These are phyloP conservation scores for Venturia asperata DNA, from an alignment of 2,329 filamentous ascomycete species.

Conservation along the genomic window DNA sequence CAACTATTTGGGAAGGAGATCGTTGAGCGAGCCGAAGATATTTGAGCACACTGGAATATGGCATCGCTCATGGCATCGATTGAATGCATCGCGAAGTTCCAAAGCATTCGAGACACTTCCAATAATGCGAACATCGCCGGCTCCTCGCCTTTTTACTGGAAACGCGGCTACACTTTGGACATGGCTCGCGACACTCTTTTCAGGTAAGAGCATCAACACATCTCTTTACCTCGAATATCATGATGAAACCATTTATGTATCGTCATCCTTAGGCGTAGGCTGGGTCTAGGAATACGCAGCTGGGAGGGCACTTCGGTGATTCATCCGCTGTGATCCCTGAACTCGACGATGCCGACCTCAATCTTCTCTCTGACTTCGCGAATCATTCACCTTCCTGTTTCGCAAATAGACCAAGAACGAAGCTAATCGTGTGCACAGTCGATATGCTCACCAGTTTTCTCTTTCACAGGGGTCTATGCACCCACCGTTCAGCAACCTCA, in stretches of 20 bases:
- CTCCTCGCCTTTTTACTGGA: not conserved
- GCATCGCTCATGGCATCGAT: not conserved
- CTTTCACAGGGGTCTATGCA: not conserved
- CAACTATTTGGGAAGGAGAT: not conserved
- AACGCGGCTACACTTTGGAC: not conserved
- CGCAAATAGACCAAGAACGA: not conserved
- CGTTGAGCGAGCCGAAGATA: not conserved
- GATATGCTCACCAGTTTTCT: not conserved
- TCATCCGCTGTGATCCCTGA: not conserved
- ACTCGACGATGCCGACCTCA: conserved; percentile 15
- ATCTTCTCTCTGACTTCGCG: conserved; percentile 15
- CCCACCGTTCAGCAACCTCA: too few relatives aligned
- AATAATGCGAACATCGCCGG: not conserved
- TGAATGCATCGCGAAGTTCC: not conserved
- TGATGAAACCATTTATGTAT: conserved; percentile 79
- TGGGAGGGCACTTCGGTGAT: conserved; percentile 10
- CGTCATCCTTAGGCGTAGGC: conserved; percentile 89
- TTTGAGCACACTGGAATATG: not conserved
- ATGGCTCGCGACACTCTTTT: not conserved
- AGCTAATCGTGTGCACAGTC: not conserved
- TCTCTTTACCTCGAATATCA: conserved; percentile 30
- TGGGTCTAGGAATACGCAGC: conserved; percentile 11
- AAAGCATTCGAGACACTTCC: not conserved
- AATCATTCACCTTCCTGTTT: not conserved
- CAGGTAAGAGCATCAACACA: not conserved